Evolutionary conservation across 2,329 filamentous ascomycete species (phyloP).

Genomic region (Aspergillus japonicus): DNA sequence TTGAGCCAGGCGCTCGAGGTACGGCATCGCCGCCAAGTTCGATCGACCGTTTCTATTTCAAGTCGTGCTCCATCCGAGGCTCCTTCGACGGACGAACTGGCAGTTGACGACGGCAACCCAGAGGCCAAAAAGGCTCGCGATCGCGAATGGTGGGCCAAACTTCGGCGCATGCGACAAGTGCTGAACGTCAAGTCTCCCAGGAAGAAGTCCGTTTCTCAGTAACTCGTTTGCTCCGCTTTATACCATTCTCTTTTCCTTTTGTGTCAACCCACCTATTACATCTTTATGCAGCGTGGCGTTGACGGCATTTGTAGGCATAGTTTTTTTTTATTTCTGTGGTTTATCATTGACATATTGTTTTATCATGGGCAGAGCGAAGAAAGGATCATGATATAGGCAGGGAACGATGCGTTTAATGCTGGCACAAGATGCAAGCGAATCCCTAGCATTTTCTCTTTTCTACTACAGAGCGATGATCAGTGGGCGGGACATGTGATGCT

Average conservation of each 20-base stretch:
- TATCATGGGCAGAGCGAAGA: too few species aligned
- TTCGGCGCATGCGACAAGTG: conserved; percentile 69
- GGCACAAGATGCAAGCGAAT: too few species aligned
- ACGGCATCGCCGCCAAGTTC: conserved; percentile 34
- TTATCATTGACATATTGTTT: not conserved
- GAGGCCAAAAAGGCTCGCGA: conserved; percentile 59
- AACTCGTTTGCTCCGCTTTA: not conserved
- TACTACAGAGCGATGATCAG: too few species aligned
- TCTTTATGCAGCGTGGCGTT: conserved; percentile 20
- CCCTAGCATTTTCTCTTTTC: too few species aligned
- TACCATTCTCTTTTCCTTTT: not conserved
- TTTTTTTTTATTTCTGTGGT: not conserved
- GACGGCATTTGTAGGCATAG: conserved; percentile 2
- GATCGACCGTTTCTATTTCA: conserved; percentile 27
- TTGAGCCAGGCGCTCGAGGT: conserved; percentile 45
- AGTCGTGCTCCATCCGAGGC: conserved; percentile 31
- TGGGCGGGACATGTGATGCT: too few species aligned
- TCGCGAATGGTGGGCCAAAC: conserved; percentile 70
- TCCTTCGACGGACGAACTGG: conserved; percentile 19
- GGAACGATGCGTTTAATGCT: too few species aligned
- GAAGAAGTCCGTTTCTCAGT: conserved; percentile 25
- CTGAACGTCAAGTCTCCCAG: conserved; percentile 65
- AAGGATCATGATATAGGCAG: too few species aligned
- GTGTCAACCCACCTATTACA: not conserved
- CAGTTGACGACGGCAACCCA: conserved; percentile 39